Evolutionary conservation across 2,329 filamentous ascomycete genomes (phyloP).

Genomic region (Fusarium ambrosium): DNA sequence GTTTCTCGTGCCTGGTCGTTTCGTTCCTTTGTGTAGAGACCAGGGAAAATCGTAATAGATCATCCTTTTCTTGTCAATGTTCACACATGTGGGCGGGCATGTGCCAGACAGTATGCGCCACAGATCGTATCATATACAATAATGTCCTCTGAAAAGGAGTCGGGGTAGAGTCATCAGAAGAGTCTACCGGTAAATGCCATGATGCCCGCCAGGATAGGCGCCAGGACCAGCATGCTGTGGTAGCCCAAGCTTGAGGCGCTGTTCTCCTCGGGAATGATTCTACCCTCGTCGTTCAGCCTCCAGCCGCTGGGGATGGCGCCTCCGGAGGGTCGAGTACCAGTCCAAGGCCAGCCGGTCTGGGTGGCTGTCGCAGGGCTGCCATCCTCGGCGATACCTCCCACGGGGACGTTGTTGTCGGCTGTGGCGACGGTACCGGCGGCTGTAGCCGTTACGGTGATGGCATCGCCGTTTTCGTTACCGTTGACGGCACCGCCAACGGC

Average conservation of each 20-base stretch:
- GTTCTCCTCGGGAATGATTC: conserved; percentile 76
- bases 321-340: conserved; percentile 64
- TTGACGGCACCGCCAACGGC: conserved; percentile 85
- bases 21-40: background rate
- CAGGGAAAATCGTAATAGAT: conserved; percentile 3
- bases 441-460: conserved; percentile 64
- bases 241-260: conserved; percentile 56
- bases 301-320: conserved; percentile 81
- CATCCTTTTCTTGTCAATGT: background rate
- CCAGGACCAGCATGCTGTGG: conserved; percentile 43
- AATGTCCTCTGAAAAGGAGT: background rate
- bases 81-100: conserved; percentile 9
- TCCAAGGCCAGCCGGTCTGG: conserved; percentile 78
- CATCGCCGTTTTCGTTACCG: conserved; percentile 70
- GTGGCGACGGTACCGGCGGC: conserved; percentile 75
- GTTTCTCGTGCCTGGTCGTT: conserved; percentile 14
- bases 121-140: conserved; percentile 23
- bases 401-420: conserved; percentile 76
- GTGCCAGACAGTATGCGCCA: conserved; percentile 2
- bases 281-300: conserved; percentile 83
- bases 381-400: conserved; percentile 74
- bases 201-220: conserved; percentile 46
- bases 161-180: conserved; percentile 27
- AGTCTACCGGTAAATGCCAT: conserved; percentile 43
- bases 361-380: conserved; percentile 65